Percentiles rank a stretch among this genome's conserved stretches.
phyloP scores from a whole-genome alignment of 768 basidiomycete species.

The Tylopilus sp. region DNA sequence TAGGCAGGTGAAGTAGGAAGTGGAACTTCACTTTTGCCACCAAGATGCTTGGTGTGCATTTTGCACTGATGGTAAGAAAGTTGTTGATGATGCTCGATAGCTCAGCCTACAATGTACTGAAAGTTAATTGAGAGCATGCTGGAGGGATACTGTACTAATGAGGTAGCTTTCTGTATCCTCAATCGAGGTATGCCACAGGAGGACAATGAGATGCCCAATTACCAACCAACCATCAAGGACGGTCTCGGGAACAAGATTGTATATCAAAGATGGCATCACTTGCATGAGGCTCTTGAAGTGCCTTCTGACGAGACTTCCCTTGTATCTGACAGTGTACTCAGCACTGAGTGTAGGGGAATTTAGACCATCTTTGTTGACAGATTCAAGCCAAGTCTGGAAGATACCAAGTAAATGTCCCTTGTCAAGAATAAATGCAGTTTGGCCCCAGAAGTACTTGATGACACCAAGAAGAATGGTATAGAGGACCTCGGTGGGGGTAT shows the following conservation, averaged over 20 bases:
- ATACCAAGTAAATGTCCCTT: slow-evolving; percentile 12
- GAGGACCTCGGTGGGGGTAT: slow-evolving; percentile 33
- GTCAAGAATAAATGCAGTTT: slow-evolving; percentile 20
- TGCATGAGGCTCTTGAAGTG: too few relatives aligned
- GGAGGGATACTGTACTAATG: slow-evolving; percentile 8
- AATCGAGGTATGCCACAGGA: slow-evolving; percentile 44
- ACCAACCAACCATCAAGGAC: slow-evolving; percentile 31
- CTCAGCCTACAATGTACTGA: neutral
- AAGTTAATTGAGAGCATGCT: neutral
- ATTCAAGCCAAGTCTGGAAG: slow-evolving; percentile 27
- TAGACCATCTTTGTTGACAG: slow-evolving; percentile 23
- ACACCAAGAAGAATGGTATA: too few relatives aligned
- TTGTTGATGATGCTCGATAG: slow-evolving; percentile 21
- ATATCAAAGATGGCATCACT: neutral
- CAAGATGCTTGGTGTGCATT: slow-evolving; percentile 26
- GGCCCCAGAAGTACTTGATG: slow-evolving; percentile 35
- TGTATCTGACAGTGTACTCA: slow-evolving; percentile 32
- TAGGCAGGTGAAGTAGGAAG: slow-evolving; percentile 27
- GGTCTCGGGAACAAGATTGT: slow-evolving; percentile 27
- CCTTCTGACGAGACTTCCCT: slow-evolving; percentile 29
- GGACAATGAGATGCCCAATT: slow-evolving; percentile 33
- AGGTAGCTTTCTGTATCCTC: slow-evolving; percentile 34
- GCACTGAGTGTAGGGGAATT: slow-evolving; percentile 24
- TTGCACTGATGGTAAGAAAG: slow-evolving; percentile 16
- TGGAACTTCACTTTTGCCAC: slow-evolving; percentile 32